Conservation (phyloP, 2,329 filamentous ascomycete genomes). For the Paraconiothyrium brasiliense region DNA sequence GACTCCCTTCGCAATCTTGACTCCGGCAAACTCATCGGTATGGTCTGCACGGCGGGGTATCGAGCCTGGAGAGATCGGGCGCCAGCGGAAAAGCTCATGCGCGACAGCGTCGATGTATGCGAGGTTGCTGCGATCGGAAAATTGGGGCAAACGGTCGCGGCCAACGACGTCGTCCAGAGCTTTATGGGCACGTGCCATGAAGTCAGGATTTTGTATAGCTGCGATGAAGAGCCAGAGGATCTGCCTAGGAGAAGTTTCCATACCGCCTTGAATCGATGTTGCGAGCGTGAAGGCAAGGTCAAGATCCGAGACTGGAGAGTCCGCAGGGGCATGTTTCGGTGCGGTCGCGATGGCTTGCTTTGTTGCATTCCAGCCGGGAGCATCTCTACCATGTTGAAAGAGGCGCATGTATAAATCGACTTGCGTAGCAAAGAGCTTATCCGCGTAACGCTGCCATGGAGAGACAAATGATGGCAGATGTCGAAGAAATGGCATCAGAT, state of each 20-base stretch:
- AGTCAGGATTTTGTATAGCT: constrained; percentile 4
- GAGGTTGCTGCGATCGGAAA: constrained; percentile 1
- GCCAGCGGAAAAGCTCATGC: constrained; percentile 12
- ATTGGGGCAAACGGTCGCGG: background rate
- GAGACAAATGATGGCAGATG: constrained; percentile 1
- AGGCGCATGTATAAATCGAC: constrained; percentile 5
- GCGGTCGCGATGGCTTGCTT: constrained; percentile 9
- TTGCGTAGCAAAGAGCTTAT: constrained; percentile 4
- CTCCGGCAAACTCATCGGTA: constrained; percentile 5
- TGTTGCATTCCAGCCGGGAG: constrained; percentile 10
- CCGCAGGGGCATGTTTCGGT: constrained; percentile 2
- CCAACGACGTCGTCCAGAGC: constrained; percentile 4
- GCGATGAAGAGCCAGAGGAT: constrained; percentile 10
- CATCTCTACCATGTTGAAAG: constrained; percentile 3
- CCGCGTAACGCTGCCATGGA: constrained; percentile 4
- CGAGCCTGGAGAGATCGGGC: constrained; percentile 6
- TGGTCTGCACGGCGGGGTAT: constrained; percentile 3
- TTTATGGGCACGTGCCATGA: background rate
- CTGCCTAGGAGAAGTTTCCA: constrained; percentile 1
- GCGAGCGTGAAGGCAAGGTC: constrained; percentile 10
- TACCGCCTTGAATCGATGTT: constrained; percentile 6
- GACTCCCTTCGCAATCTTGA: constrained; percentile 8
- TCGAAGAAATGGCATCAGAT: background rate
- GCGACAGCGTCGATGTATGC: constrained; percentile 1
- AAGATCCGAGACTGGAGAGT: constrained; percentile 1